phyloP scores from a whole-genome alignment of 116 monocot genomes.

The Posidonia oceanica region DNA sequence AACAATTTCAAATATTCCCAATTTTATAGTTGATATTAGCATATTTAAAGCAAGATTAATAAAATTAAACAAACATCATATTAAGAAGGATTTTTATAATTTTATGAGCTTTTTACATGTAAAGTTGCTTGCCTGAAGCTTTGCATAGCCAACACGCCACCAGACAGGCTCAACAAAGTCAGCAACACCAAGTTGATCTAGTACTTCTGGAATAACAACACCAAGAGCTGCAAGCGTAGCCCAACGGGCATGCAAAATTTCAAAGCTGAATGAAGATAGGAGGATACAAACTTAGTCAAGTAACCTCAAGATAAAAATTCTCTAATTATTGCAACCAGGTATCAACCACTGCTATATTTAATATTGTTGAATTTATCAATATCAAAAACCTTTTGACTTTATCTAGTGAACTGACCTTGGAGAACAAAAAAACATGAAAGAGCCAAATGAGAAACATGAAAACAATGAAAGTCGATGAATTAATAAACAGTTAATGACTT shows the following conservation, averaged over 20 bases:
- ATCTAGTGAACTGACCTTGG: background rate
- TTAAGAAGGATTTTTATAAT: too few species aligned
- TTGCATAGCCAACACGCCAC: slow-evolving; percentile 99
- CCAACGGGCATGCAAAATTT: slow-evolving; percentile 96
- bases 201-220: slow-evolving; percentile 75
- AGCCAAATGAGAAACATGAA: background rate
- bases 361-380: too few species aligned
- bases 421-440: background rate
- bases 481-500: too few species aligned
- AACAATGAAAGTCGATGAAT: too few species aligned
- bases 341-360: too few species aligned
- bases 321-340: too few species aligned
- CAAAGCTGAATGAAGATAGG: slow-evolving; percentile 50
- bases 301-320: background rate
- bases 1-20: too few species aligned
- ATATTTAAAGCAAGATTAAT: too few species aligned
- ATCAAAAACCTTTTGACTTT: too few species aligned
- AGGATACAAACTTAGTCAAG: slow-evolving; percentile 1
- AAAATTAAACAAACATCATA: too few species aligned
- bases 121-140: slow-evolving; percentile 52
- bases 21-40: too few species aligned
- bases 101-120: too few species aligned
- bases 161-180: slow-evolving; percentile 93
- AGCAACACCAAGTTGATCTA: slow-evolving; percentile 57
- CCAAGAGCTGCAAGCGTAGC: slow-evolving; percentile 94